Conservation (phyloP, 2,329 filamentous ascomycete genomes). For the Fusarium redolens region DNA sequence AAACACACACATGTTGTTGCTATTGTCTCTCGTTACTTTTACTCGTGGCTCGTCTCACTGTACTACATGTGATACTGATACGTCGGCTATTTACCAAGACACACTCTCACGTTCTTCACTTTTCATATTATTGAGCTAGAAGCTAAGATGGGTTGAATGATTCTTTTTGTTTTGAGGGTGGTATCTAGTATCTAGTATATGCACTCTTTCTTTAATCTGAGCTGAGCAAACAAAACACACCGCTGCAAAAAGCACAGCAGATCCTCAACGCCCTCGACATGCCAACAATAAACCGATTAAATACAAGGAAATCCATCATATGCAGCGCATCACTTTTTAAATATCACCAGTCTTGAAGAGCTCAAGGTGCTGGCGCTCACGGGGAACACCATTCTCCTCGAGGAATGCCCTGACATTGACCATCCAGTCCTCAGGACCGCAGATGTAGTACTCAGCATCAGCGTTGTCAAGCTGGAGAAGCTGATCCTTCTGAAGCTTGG, state of each 20-base stretch:
- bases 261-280: constrained; percentile 37
- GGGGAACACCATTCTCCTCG: constrained; percentile 64
- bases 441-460: constrained; percentile 75
- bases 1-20: background rate
- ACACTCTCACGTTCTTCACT: background rate
- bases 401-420: constrained; percentile 65
- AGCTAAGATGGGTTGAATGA: background rate
- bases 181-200: constrained; percentile 33
- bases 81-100: constrained; percentile 22
- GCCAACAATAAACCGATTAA: constrained; percentile 7
- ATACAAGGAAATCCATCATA: background rate
- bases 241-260: constrained; percentile 6
- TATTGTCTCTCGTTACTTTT: constrained; percentile 30
- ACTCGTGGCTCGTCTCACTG: constrained; percentile 27
- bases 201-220: constrained; percentile 7
- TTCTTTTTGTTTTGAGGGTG: constrained; percentile 1
- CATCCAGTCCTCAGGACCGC: constrained; percentile 80
- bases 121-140: background rate
- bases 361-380: constrained; percentile 73
- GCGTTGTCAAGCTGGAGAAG: constrained; percentile 67
- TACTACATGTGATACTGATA: constrained; percentile 2
- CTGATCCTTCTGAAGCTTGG: constrained; percentile 61
- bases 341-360: constrained; percentile 69
- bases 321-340: background rate
- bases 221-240: constrained; percentile 16